Evolutionary conservation across 352 stramenopile genomes (phyloP), one percentile per base, ranked within the genome.

Genomic region (Aphanomyces astaci): DNA sequence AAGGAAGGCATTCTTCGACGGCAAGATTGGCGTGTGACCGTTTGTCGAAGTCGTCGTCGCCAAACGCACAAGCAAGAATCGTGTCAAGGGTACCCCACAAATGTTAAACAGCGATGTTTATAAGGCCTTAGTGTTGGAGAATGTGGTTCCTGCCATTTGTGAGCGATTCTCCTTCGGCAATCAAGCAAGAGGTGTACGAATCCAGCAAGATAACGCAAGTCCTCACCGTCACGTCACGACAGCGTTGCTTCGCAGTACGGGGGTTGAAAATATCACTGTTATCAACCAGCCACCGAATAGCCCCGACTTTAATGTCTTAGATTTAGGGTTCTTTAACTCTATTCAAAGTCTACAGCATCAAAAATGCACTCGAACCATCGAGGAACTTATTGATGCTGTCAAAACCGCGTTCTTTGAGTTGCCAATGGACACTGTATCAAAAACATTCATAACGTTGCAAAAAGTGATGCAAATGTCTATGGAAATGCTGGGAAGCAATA

Each of bases 161-260:
- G 52, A n/a, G 22, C 30, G 36, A 25, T 60, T 60, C 5, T 27
- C 52, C 10, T n/a, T 25, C 13, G 25, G 13, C 11, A 22, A 25
- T 25, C 22, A 36, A 9, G 30, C 30, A 5, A n/a, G 5, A 32
- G 30, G 25, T 10, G n/a, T 60, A 4, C n/a, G 22, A 17, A 60
- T 60, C 52, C 52, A 60, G 25, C 52, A 60, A 9, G 52, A 60
- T 27, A 60, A 60, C 27, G 52, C 52, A n/a, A 60, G 52, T 25
- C 52, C 52, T 4, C 52, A 60, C 30, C 4, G 30, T 9, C 5
- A 5, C 36, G 52, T 60, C 25, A 60, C 52, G 52, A 60, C 52
- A n/a, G 22, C 45, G 9, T 22, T 53, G 9, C 19, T 53, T 17
- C 5, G 27, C 17, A 24, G 19, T 5, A 53, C 22, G 17, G 19